Percentiles rank a stretch among this genome's conserved stretches.
Conservation (phyloP, 495 filamentous ascomycete genomes). For the Clavariopsis aquatica region DNA sequence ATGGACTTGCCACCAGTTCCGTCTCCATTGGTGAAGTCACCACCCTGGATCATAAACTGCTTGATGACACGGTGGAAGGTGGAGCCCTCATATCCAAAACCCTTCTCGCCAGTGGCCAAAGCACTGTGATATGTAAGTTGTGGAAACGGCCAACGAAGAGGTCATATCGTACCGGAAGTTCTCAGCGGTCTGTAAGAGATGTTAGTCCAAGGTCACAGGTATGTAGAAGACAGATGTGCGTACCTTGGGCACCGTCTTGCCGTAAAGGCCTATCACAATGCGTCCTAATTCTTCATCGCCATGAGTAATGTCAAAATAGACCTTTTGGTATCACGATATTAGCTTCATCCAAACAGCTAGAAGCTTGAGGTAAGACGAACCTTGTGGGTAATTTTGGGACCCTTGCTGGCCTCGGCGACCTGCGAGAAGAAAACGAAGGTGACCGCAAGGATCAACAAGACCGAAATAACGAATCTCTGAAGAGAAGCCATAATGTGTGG, state of each 20-base stretch:
- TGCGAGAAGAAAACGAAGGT: slow-evolving; percentile 72
- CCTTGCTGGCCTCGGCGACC: slow-evolving; percentile 72
- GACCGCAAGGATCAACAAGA: slow-evolving; percentile 72
- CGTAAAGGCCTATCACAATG: slow-evolving; percentile 93
- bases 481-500: slow-evolving; percentile 51
- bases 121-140: slow-evolving; percentile 52
- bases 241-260: slow-evolving; percentile 94
- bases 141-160: slow-evolving; percentile 15
- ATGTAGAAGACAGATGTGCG: background rate
- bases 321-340: slow-evolving; percentile 46
- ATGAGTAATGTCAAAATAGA: slow-evolving; percentile 94
- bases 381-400: slow-evolving; percentile 95
- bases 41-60: slow-evolving; percentile 98
- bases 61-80: slow-evolving; percentile 99
- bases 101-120: slow-evolving; percentile 95
- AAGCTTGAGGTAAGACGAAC: slow-evolving; percentile 45
- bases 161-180: slow-evolving; percentile 74
- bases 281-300: slow-evolving; percentile 82
- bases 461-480: slow-evolving; percentile 61
- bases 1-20: slow-evolving; percentile 97
- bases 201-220: slow-evolving; percentile 19
- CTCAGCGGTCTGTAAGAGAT: slow-evolving; percentile 69
- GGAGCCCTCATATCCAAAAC: slow-evolving; percentile 92
- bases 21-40: slow-evolving; percentile 96
- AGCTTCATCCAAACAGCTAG: slow-evolving; percentile 7